Percentiles rank a stretch among this genome's conserved stretches.
Conservation (phyloP, 73 alveolate genomes). For the Paramecium sexaurelia region DNA sequence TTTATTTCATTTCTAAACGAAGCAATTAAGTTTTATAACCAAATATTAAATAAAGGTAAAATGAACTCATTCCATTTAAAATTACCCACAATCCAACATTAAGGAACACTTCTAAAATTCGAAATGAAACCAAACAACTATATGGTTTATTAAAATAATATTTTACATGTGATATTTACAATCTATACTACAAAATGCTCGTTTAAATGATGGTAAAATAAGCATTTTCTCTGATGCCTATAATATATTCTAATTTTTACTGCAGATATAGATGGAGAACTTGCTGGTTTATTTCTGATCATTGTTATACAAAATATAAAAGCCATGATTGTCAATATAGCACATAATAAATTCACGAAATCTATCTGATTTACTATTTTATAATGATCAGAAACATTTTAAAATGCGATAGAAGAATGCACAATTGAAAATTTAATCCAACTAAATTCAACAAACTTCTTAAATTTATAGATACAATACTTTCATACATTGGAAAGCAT, state of each 20-base stretch:
- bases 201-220: not conserved
- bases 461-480: not conserved
- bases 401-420: not conserved
- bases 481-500: slow-evolving; percentile 35
- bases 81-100: slow-evolving; percentile 19
- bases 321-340: not conserved
- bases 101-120: not conserved
- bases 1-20: slow-evolving; percentile 17
- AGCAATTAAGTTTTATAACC: not conserved
- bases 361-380: not conserved
- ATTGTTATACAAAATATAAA: not conserved
- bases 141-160: not conserved
- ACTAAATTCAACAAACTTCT: not conserved
- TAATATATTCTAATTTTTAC: not conserved
- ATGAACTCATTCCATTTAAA: not conserved
- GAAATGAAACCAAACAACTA: slow-evolving; percentile 35
- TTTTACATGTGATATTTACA: slow-evolving; percentile 16
- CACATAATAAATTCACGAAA: not conserved
- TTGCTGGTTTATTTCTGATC: not conserved
- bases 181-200: not conserved
- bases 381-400: not conserved
- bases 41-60: not conserved
- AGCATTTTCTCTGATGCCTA: slow-evolving; percentile 3
- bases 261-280: not conserved
- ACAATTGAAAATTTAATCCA: slow-evolving; percentile 11